Evolutionary conservation across 441 rosid genomes (phyloP), one percentile per base, ranked within the genome.

Genomic region (Sinapis alba): DNA sequence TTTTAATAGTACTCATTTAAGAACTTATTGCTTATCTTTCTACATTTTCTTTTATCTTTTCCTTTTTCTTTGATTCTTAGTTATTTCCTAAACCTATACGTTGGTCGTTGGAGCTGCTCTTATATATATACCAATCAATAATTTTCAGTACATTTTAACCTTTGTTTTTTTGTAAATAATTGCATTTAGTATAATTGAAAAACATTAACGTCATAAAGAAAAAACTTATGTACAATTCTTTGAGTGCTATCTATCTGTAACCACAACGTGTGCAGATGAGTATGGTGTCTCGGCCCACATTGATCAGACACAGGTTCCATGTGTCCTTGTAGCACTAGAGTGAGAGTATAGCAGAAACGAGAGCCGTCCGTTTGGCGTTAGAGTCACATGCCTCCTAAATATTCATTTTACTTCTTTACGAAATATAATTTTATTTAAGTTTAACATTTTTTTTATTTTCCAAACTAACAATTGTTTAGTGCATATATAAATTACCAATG

Each of bases 341-440:
- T 27, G 11, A 63, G 15, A 19, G 10, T 7, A 1, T 6, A 63
- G 57, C 7, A 63, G 15, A 36, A 36, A 64, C 45, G 32, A 38
- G 58, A 73, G 34, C 65, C 77, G 65, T 65, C 26, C 58, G 65
- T 65, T 56, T 65, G 11, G 2, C 28, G 43, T 64, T 15, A 53
- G 64, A 65, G 45, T 65, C 71, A 56, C 77, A 38, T 64, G 70
- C 27, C 11, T 50, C 56, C n/a, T 62, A 11, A 47, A 61, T 62
- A 20, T 71, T n/a, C 20, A 9, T 2, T 19, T 5, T 20, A 13
- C 3, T 59, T 19, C 7, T 28, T 15, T n/a, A n/a, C n/a, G n/a
- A 9, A 57, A 16, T 50, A 18, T 16, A 50, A 18, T 24, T 69
- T 57, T 34, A 36, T 69, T 38, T 36, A 36, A 32, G 9, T 54